Evolutionary conservation across 2,329 filamentous ascomycete species (phyloP), one percentile per base, ranked within the genome.

Genomic region (Myrmaecium sp.): DNA sequence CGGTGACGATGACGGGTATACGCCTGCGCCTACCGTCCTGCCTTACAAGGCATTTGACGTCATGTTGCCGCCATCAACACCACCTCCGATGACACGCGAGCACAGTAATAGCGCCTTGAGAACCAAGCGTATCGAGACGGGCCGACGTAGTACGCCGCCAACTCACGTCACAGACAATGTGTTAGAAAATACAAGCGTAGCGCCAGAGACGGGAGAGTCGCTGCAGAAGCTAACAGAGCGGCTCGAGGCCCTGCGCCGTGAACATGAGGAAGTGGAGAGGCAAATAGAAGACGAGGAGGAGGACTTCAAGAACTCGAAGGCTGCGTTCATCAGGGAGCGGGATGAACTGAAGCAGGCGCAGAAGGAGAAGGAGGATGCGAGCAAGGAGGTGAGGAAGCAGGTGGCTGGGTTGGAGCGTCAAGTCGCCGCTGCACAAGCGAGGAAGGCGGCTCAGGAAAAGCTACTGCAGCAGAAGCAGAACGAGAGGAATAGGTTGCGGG

Each of bases 291-390:
- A 69, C 20, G 62, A 66, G 22, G 63, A 66, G 32, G 59, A 64
- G 21, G 61, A 65, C 25, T 62, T 60, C 30, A 41, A 52, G 25
- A 44, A 45, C 2, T 45, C 50, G 16, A 61, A 58, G 33, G 48
- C 49, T 2, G 49, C 55, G 7, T 37, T 93, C 17, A 69, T 74
- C 29, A 72, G 72, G 31, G 81, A 92, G 41, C 76, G 81, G 32
- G 80, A 91, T 37, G 67, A 75, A 26, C 72, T 93, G 47, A 74
- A 68, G 41, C 74, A 75, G 34, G 65, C 74, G 12, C 62, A 89
- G 28, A 89, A 80, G 46, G 81, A 92, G 43, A 93, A 91, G 49
- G 86, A 95, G 36, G 82, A 91, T 42, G 78, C 74, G 26, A 94
- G 82, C 25, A 74, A 80, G 23, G 82, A 83, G 43, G 55, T 94